Evolutionary conservation across 2,329 filamentous ascomycete species (phyloP), one percentile per base, ranked within the genome.

Genomic region (Magnaporthiopsis poae): DNA sequence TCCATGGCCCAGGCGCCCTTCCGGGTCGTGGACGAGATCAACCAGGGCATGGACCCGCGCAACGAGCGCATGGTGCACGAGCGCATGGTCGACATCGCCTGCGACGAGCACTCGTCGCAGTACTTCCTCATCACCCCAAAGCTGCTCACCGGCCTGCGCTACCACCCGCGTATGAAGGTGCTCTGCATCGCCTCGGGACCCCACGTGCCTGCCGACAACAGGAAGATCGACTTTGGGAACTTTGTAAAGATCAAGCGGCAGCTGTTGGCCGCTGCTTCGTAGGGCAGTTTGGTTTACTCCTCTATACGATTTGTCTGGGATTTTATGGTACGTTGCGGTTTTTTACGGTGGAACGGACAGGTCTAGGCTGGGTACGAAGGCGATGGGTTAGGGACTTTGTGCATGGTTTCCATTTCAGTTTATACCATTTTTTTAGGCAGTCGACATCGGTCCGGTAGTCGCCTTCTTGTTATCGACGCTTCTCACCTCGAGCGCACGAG

Each of bases 41-140:
- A 99, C 75, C 95, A 99, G 79, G 95, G 95, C 71, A 99, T 99
- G 95, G 95, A 99, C 76, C 95, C 94, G 61, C 89, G 95, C 73
- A 99, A 99, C 78, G 95, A 99, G 79, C 90, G 95, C 71, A 96
- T 97, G 86, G 93, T 99, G 21, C 95, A 99, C 79, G 92, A 94
- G 75, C 91, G 95, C 69, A 96, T 99, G 90, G 95, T 99, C 11
- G 92, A 97, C 74, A 97, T 99, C 74, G 95, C 95, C 61, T 98
- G 95, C 77, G 86, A 87, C 70, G 88, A 92, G 76, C 87, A 90
- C 75, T 87, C 86, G n/a, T 85, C 82, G 71, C 88, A 90, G 79
- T 99, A 99, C 79, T 99, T 99, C 80, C 86, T 99, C 69, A 96
- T 99, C 79, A 99, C 95, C 61, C 95, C 95, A 5, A 99, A 99